Base-by-base conservation (phyloP, 2,329 filamentous ascomycete species). In the Stachybotrys chlorohalonatus region DNA sequence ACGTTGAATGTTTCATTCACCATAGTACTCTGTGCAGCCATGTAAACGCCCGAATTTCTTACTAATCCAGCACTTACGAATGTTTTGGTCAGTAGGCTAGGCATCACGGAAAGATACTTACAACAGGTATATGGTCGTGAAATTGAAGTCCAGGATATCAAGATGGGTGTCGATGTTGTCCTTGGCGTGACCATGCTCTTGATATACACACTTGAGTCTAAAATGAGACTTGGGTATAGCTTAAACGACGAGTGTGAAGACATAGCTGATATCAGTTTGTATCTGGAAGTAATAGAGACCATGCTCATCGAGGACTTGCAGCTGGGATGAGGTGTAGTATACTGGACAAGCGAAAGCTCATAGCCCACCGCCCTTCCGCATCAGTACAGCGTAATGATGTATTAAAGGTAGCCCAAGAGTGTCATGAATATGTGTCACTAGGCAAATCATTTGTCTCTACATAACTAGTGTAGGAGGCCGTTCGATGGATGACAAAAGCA, bases 171-270 rank as follows among this genome's bases (percentile, higher is more conserved):
- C 4, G 63, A 65, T 47, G 57, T 66, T 11, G 59, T 64, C 1
- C 52, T 63, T 45, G 63, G 63, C 45, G 62, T 62, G 58, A 64
- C 58, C 31, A 61, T 63, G 57, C 59, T 64, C 55, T 60, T 64
- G 49, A 50, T 63, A 3, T 65, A 63, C 45, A 65, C 61, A 1
- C 62, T 63, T 51, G 54, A 56, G 8, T 60, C 59, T 39, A 56
- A 59, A 45, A 53, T 67, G 39, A 58, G 60, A 16, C 53, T 66
- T 7, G 57, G 60, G 7, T 62, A 64, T 31, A 58, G 57, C 50
- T 65, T 64, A 49, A 66, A 66, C 50, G 62, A 67, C 47, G 62
- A 58, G 4, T 64, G 54, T n/a, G 51, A 59, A 42, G 52, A 56
- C 13, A 31, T 13, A 4, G 16, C 49, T 11, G 51, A 58, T 48